phyloP scores from a whole-genome alignment of 2,329 filamentous ascomycete genomes.

The Microcyclosporella mali region DNA sequence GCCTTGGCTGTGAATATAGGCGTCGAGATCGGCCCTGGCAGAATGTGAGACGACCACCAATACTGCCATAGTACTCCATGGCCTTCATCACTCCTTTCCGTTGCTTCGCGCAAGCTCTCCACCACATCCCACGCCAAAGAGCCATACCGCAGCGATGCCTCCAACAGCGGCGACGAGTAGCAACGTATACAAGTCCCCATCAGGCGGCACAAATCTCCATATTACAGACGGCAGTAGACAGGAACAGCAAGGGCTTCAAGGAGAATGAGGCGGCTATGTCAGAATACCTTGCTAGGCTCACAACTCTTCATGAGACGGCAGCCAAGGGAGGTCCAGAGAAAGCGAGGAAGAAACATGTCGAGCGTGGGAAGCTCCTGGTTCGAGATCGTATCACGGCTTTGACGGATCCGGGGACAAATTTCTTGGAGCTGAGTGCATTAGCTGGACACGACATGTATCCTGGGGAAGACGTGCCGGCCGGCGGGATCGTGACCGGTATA shows the following conservation, averaged over 20 bases:
- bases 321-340: constrained; percentile 73
- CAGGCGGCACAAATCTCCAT: constrained; percentile 79
- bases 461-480: constrained; percentile 80
- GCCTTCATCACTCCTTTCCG: constrained; percentile 11
- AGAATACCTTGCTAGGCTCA: constrained; percentile 62
- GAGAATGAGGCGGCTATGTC: constrained; percentile 76
- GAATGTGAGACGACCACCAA: constrained; percentile 5
- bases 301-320: constrained; percentile 58
- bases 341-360: constrained; percentile 78
- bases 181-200: constrained; percentile 72
- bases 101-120: constrained; percentile 11
- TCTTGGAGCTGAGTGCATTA: constrained; percentile 88
- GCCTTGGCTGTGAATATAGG: neutral
- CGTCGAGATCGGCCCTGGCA: neutral
- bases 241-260: constrained; percentile 68
- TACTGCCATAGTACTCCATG: too few species aligned
- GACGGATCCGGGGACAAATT: constrained; percentile 81
- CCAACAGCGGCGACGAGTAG: constrained; percentile 43
- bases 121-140: constrained; percentile 12
- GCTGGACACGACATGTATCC: constrained; percentile 81
- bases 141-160: constrained; percentile 13
- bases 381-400: constrained; percentile 81
- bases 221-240: constrained; percentile 69
- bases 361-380: constrained; percentile 88
- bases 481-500: constrained; percentile 86